phyloP scores from a whole-genome alignment of 768 basidiomycete genomes.

The Amanita subjunquillea region DNA sequence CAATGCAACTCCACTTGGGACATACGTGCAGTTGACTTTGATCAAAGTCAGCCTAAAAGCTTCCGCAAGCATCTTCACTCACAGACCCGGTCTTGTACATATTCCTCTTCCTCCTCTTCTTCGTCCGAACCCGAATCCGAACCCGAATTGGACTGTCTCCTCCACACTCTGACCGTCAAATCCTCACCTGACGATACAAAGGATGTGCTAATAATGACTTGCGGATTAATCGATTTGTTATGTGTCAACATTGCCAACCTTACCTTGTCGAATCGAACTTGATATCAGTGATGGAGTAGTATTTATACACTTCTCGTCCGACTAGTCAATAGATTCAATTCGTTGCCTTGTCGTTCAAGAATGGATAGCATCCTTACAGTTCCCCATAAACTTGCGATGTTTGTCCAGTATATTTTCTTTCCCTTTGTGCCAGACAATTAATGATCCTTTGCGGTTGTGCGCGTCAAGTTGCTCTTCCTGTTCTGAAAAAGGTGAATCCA shows the following conservation, averaged over 20 bases:
- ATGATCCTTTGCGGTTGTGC: conserved; percentile 37
- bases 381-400: conserved; percentile 9
- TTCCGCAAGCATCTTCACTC: not conserved
- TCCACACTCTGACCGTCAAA: conserved; percentile 31
- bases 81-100: conserved; percentile 1
- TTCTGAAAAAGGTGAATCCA: conserved; percentile 3
- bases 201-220: conserved; percentile 18
- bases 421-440: conserved; percentile 27
- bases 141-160: conserved; percentile 3
- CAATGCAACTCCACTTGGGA: conserved; percentile 35
- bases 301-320: conserved; percentile 18
- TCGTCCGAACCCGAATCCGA: conserved; percentile 3
- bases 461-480: conserved; percentile 21
- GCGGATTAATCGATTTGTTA: not conserved
- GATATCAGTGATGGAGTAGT: conserved; percentile 47
- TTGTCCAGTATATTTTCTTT: conserved; percentile 12
- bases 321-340: conserved; percentile 6
- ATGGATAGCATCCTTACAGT: conserved; percentile 1
- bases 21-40: conserved; percentile 10
- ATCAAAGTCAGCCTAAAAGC: not conserved
- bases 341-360: not conserved
- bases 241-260: conserved; percentile 5
- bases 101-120: conserved; percentile 7
- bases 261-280: conserved; percentile 43
- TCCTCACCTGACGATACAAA: conserved; percentile 43